Base-by-base conservation (phyloP, 768 basidiomycete species). In the Podaxis pistillaris region DNA sequence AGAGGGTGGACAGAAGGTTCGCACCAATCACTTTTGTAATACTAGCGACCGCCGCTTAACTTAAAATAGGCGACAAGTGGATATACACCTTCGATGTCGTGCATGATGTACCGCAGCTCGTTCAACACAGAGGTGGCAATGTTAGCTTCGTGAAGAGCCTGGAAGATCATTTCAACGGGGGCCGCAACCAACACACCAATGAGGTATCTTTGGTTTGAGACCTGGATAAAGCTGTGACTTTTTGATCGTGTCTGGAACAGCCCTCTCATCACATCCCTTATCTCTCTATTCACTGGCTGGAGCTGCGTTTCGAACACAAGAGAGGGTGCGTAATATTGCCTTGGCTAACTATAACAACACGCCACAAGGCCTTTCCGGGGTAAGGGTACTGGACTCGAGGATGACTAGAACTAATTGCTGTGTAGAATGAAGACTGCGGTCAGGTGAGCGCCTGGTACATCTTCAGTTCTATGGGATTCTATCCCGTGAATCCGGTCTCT, bases 371-470 rank as follows among this genome's bases (percentile, higher is more conserved):
- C 75, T 94, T 3, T 85, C 89, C 2, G 91, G 91, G 13, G 89
- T 90, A 68, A 22, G 82, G 73, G 24, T 40, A 33, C 51, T 26
- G 17, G 12, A 33, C 53, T 44, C 24, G 8, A 19, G 22, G 24
- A 24, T 50, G 33, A 38, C 50, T 8, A 49, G 47, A 28, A 11
- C 46, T 56, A 30, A 52, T 44, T 56, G 5, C 7, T 58, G 9
- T 59, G 26, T 63, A 92, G 88, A 94, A 94, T 67, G 92, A 94
- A 71, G 92, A 94, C 69, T 93, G 91, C 65, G 91, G 92, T 1
- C 92, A 94, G 71, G 94, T 94, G 92, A 91, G 89, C 67, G 89
- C 91, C 0, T 94, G 92, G 92, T 93, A 88, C 67, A 80, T 93
- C 13, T 93, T 92, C 75, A 88, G 85, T 55, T 85, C 90, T 0